Evolutionary conservation across 331 rosid species (phyloP).

Genomic region (Malus hybrid): DNA sequence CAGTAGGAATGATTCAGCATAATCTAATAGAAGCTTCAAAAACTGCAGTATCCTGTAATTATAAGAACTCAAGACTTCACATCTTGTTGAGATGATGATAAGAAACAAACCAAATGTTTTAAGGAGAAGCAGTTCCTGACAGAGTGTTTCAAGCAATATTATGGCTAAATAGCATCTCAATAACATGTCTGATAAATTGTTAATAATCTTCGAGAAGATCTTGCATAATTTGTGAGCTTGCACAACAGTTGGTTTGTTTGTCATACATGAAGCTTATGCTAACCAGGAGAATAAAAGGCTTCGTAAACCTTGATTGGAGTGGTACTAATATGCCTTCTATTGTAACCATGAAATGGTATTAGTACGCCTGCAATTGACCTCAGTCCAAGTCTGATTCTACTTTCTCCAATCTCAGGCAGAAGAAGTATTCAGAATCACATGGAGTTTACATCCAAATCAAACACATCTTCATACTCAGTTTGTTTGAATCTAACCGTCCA

Average conservation of each 20-base stretch:
- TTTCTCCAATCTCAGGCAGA: neutral
- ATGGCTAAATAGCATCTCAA: neutral
- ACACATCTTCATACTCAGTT: neutral
- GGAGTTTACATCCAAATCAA: neutral
- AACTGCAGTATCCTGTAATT: neutral
- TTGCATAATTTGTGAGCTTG: neutral
- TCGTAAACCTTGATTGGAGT: neutral
- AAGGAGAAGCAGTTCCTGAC: neutral
- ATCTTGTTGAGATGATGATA: neutral
- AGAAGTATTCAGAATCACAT: neutral
- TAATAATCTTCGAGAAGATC: neutral
- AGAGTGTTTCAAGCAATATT: neutral
- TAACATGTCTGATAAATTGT: neutral
- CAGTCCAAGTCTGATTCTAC: neutral
- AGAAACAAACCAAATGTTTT: neutral
- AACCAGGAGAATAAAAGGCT: neutral
- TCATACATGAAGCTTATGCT: neutral
- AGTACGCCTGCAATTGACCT: neutral
- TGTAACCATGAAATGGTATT: neutral
- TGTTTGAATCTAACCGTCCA: neutral
- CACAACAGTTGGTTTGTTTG: neutral
- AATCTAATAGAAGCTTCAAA: neutral
- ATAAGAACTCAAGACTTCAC: neutral
- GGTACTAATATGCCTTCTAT: neutral
- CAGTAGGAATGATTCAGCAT: conserved; percentile 1